These are phyloP conservation scores for Colletotrichum lindemuthianum DNA, from an alignment of 2,329 filamentous ascomycete species.

Conservation along the genomic window DNA sequence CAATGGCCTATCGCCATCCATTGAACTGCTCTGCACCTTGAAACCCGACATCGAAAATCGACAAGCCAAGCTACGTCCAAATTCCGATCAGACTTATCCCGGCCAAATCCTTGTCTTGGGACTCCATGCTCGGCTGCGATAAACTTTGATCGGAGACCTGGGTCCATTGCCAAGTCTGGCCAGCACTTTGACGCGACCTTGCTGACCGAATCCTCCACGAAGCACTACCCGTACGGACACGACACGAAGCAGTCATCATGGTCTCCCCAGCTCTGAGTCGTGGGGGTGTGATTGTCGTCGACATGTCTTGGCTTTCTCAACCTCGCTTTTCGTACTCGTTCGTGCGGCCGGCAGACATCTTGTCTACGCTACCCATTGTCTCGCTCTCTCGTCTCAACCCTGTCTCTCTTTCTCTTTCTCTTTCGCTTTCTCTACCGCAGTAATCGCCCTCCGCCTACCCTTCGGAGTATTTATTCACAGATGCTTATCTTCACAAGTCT, in stretches of 20 bases:
- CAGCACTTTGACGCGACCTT: conserved; percentile 13
- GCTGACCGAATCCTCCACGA: background rate
- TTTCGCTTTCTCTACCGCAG: conserved; percentile 27
- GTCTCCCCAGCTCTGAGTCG: background rate
- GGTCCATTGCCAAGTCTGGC: conserved; percentile 7
- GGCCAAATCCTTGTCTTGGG: conserved; percentile 14
- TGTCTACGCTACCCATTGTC: background rate
- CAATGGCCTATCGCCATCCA: conserved; percentile 22
- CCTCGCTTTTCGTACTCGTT: conserved; percentile 36
- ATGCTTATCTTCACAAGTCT: too few species aligned
- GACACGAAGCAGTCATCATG: background rate
- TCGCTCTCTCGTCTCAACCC: conserved; percentile 17
- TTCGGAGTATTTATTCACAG: too few species aligned
- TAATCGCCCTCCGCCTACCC: too few species aligned
- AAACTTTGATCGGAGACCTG: background rate
- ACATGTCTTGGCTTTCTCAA: conserved; percentile 25
- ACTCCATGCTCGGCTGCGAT: conserved; percentile 24
- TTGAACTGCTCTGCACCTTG: conserved; percentile 31
- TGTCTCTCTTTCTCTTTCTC: conserved; percentile 23
- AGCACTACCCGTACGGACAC: too few species aligned
- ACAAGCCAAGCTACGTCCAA: too few species aligned
- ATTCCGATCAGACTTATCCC: conserved; percentile 20
- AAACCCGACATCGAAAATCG: conserved; percentile 28
- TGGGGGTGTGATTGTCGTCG: conserved; percentile 1
- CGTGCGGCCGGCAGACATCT: conserved; percentile 6